Evolutionary conservation across 768 basidiomycete genomes (phyloP).

Genomic region (Lactifluus piperatus): DNA sequence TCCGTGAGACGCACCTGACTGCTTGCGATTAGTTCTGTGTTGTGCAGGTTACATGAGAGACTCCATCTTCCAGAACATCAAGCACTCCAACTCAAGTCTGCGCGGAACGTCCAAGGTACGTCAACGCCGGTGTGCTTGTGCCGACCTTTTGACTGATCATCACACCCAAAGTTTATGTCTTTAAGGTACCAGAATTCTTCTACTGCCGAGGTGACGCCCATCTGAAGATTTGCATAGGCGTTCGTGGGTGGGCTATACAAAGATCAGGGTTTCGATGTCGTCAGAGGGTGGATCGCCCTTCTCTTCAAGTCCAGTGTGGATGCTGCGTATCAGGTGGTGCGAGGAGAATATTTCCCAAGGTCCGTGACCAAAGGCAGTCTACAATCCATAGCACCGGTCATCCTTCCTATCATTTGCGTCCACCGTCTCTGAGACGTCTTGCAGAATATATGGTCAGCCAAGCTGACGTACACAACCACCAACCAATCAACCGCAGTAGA

Average conservation of each 20-base stretch:
- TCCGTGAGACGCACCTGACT: not conserved
- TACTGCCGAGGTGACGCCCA: not conserved
- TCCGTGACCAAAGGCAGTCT: not conserved
- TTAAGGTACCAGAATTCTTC: slow-evolving; percentile 3
- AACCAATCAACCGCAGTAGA: not conserved
- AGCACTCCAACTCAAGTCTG: not conserved
- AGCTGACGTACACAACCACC: not conserved
- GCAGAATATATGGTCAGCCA: not conserved
- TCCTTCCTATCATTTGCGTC: not conserved
- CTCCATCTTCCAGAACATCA: not conserved
- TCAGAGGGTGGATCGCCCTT: not conserved
- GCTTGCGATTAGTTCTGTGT: not conserved
- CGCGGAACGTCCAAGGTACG: not conserved
- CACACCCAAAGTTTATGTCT: slow-evolving; percentile 3
- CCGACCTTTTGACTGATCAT: not conserved
- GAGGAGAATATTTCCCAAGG: not conserved
- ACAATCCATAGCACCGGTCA: not conserved
- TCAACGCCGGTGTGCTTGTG: not conserved
- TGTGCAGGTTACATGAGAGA: not conserved
- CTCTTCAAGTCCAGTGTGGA: not conserved
- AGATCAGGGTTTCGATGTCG: slow-evolving; percentile 3
- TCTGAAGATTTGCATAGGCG: not conserved
- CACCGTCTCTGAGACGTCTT: not conserved
- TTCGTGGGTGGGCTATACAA: slow-evolving; percentile 12
- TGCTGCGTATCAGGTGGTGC: not conserved